phyloP scores from a whole-genome alignment of 1,284 basidiomycete species.

The Apiotrichum akiyoshidainum region DNA sequence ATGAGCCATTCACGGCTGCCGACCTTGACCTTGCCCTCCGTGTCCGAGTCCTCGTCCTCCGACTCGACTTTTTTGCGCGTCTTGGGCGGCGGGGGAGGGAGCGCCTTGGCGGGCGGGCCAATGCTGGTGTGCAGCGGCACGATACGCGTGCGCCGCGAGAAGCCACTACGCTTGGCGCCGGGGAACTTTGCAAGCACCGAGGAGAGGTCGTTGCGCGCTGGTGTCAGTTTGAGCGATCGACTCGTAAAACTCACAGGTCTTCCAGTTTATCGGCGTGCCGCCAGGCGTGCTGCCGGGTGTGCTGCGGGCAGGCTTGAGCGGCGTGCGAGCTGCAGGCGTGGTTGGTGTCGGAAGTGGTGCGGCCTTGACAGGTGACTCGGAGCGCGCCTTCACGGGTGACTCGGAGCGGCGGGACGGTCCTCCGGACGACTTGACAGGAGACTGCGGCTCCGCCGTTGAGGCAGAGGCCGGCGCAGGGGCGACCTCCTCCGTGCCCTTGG shows the following conservation, averaged over 20 bases:
- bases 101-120: constrained; percentile 42
- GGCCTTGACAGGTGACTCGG: not conserved
- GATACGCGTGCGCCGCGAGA: constrained; percentile 42
- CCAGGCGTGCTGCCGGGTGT: constrained; percentile 7
- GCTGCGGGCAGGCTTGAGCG: constrained; percentile 9
- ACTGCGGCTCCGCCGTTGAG: not conserved
- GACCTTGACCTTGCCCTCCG: constrained; percentile 31
- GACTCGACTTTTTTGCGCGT: constrained; percentile 43
- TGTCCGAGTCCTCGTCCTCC: constrained; percentile 39
- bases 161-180: constrained; percentile 38
- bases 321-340: constrained; percentile 1
- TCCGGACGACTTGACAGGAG: not conserved
- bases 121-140: constrained; percentile 45
- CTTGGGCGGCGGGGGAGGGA: constrained; percentile 48
- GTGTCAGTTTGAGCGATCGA: not conserved
- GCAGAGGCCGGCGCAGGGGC: not conserved
- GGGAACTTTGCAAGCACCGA: constrained; percentile 43
- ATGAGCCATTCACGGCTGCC: constrained; percentile 45
- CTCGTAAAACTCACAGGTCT: constrained; percentile 31
- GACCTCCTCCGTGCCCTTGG: too few species aligned
- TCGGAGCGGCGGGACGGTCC: not conserved
- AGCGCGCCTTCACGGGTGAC: too few species aligned
- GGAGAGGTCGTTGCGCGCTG: constrained; percentile 45
- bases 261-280: constrained; percentile 34
- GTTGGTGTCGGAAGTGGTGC: not conserved